Evolutionary conservation across 208 protist genomes (phyloP).

Genomic region (Leishmania major): DNA sequence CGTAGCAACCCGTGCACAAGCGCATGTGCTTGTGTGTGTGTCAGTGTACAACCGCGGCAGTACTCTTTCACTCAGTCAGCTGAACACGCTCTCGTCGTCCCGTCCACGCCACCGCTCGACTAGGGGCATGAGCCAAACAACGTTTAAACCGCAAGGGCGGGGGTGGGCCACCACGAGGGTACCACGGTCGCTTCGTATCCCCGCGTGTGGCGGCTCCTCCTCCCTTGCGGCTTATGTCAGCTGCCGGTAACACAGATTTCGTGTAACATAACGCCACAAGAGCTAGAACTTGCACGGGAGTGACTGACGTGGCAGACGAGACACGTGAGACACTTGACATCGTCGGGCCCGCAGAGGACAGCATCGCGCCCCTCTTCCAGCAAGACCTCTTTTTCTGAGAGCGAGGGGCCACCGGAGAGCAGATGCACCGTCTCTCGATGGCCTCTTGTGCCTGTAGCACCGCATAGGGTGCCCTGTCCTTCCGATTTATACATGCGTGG

Average conservation of each 20-base stretch:
- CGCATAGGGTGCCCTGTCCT: neutral
- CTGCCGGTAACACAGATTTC: neutral
- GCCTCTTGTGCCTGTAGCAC: neutral
- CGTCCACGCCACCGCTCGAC: neutral
- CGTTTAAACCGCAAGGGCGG: neutral
- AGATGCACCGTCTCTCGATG: neutral
- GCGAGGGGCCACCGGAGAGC: neutral
- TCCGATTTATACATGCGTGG: neutral
- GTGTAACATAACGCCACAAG: slow-evolving; percentile 1
- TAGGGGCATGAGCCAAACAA: neutral
- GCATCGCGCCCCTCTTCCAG: neutral
- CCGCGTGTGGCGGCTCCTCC: neutral
- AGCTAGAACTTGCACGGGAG: neutral
- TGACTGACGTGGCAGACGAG: neutral
- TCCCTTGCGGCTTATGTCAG: neutral
- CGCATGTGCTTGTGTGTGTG: slow-evolving; percentile 9
- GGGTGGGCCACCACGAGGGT: neutral
- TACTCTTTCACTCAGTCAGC: neutral
- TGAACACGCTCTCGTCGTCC: neutral
- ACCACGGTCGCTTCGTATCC: neutral
- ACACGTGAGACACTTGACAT: neutral
- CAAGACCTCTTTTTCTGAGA: neutral
- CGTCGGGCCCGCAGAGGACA: neutral
- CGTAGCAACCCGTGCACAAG: slow-evolving; percentile 1
- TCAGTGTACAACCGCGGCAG: neutral